These are phyloP conservation scores for Ormosia emarginata DNA, from an alignment of 306 rosid species.

Conservation along the genomic window DNA sequence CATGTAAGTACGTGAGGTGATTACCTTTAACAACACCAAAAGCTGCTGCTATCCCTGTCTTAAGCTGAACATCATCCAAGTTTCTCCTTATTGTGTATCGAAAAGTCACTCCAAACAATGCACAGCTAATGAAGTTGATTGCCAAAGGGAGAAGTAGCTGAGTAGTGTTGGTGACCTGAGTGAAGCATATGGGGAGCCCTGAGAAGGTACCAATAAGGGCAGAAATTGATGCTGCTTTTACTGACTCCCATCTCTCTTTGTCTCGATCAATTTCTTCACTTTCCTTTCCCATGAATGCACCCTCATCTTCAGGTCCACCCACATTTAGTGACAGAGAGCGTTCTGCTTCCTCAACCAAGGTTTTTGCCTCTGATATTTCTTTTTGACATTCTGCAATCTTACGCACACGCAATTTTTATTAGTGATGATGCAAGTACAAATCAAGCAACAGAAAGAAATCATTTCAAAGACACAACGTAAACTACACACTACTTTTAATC, in stretches of 20 bases:
- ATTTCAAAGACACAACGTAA: background rate
- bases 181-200: conserved; percentile 57
- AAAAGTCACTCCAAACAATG: conserved; percentile 76
- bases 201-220: conserved; percentile 70
- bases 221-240: conserved; percentile 68
- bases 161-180: conserved; percentile 44
- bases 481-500: background rate
- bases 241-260: conserved; percentile 69
- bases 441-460: background rate
- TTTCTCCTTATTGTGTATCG: conserved; percentile 71
- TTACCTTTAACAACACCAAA: conserved; percentile 89
- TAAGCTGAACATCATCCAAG: conserved; percentile 73
- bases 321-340: conserved; percentile 44
- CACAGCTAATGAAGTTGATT: conserved; percentile 64
- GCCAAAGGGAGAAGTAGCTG: conserved; percentile 62
- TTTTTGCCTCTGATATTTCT: conserved; percentile 75
- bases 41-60: conserved; percentile 82
- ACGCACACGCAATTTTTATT: background rate
- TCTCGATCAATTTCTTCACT: conserved; percentile 45
- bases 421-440: background rate
- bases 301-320: conserved; percentile 20
- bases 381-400: conserved; percentile 82
- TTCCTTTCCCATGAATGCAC: conserved; percentile 16
- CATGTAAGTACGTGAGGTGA: background rate
- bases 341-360: conserved; percentile 71